Conservation (phyloP, 257 asterid genomes). For the Solanum medicagineum region DNA sequence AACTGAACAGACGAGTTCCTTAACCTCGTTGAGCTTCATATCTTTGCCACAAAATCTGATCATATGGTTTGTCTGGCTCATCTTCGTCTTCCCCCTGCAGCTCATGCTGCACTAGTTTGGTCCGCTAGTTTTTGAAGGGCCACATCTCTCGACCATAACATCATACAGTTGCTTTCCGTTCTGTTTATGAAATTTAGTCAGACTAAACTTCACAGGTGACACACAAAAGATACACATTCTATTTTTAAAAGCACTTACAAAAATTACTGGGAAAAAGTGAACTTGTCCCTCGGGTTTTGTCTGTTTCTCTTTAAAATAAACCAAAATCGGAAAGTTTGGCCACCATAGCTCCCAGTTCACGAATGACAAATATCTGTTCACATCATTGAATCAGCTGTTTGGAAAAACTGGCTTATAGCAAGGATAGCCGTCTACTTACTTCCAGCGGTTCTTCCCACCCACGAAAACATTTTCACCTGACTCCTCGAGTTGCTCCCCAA, state of each 20-base stretch:
- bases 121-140: slow-evolving; percentile 76
- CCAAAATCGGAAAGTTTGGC: slow-evolving; percentile 86
- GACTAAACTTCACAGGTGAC: background rate
- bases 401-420: background rate
- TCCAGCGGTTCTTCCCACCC: slow-evolving; percentile 92
- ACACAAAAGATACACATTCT: background rate
- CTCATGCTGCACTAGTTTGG: slow-evolving; percentile 28
- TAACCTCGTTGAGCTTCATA: background rate
- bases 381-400: background rate
- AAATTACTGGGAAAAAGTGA: slow-evolving; percentile 87
- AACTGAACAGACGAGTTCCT: background rate
- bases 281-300: slow-evolving; percentile 84
- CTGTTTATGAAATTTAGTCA: slow-evolving; percentile 15
- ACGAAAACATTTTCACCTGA: slow-evolving; percentile 88
- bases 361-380: slow-evolving; percentile 64
- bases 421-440: slow-evolving; percentile 39
- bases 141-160: slow-evolving; percentile 87
- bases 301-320: slow-evolving; percentile 84
- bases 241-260: slow-evolving; percentile 40
- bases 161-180: slow-evolving; percentile 88
- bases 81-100: background rate
- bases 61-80: background rate
- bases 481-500: slow-evolving; percentile 74
- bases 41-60: slow-evolving; percentile 11
- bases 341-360: slow-evolving; percentile 99